Evolutionary conservation across 371 early-diverging fungal species (phyloP).

Genomic region (Lichtheimia hyalospora): DNA sequence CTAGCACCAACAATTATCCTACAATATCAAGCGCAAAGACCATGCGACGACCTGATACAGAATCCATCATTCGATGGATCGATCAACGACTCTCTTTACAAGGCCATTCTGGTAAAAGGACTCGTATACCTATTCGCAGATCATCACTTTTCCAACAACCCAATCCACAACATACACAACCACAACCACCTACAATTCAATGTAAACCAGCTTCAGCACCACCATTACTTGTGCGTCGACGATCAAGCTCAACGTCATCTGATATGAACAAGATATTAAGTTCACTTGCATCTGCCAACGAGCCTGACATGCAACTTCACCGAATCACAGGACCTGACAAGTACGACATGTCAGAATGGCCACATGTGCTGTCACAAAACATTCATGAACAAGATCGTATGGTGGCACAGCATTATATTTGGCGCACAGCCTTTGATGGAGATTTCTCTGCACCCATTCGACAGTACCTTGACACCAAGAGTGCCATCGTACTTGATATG

Average conservation of each 20-base stretch:
- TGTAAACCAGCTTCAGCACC: conserved; percentile 1
- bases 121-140: background rate
- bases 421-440: conserved; percentile 43
- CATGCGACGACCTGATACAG: conserved; percentile 12
- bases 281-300: background rate
- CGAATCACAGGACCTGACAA: conserved; percentile 7
- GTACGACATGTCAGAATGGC: conserved; percentile 22
- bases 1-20: conserved; percentile 2
- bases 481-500: conserved; percentile 40
- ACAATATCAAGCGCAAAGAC: too few species aligned
- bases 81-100: conserved; percentile 8
- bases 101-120: background rate
- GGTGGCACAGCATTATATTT: conserved; percentile 47
- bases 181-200: background rate
- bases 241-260: background rate
- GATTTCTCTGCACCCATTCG: conserved; percentile 39
- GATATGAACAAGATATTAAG: background rate
- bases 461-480: conserved; percentile 28
- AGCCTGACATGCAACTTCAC: background rate
- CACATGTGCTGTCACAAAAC: conserved; percentile 31
- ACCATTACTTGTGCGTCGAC: background rate
- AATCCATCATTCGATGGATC: conserved; percentile 15
- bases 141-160: background rate
- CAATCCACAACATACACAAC: background rate
- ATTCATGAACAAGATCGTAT: conserved; percentile 45